Percentiles rank a stretch among this genome's conserved stretches.
These are phyloP conservation scores for Pichia californica DNA, from an alignment of 805 yeast genomes.

Conservation along the genomic window DNA sequence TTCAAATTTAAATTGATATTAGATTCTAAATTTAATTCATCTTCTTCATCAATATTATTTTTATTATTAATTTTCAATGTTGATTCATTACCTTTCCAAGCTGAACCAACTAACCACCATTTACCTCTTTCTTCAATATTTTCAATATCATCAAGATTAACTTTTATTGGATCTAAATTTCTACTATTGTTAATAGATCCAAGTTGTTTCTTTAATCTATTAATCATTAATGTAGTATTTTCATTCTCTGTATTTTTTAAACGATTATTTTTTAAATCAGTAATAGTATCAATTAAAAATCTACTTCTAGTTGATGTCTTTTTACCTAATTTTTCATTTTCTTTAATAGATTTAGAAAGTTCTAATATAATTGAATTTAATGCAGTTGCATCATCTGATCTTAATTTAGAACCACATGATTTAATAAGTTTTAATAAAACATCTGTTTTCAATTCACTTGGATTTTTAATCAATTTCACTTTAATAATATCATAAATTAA, in stretches of 20 bases:
- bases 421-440: conserved; percentile 64
- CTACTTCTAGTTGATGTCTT: conserved; percentile 57
- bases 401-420: conserved; percentile 74
- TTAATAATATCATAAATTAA: conserved; percentile 73
- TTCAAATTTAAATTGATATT: conserved; percentile 31
- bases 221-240: conserved; percentile 43
- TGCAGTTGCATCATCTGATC: conserved; percentile 85
- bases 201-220: conserved; percentile 57
- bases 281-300: conserved; percentile 78
- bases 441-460: conserved; percentile 71
- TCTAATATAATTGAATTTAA: conserved; percentile 68
- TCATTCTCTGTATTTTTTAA: conserved; percentile 49
- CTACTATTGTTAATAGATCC: conserved; percentile 44
- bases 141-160: conserved; percentile 73
- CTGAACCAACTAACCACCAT: conserved; percentile 99
- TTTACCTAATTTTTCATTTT: conserved; percentile 29
- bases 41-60: conserved; percentile 1
- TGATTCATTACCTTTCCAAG: conserved; percentile 68
- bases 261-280: conserved; percentile 82
- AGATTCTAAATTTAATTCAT: no score
- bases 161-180: conserved; percentile 72
- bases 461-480: conserved; percentile 30
- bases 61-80: not conserved
- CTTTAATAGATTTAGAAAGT: conserved; percentile 42
- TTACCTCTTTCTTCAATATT: conserved; percentile 77